These are phyloP conservation scores for Penicillium cinerascens DNA, from an alignment of 495 filamentous ascomycete species.

Conservation along the genomic window DNA sequence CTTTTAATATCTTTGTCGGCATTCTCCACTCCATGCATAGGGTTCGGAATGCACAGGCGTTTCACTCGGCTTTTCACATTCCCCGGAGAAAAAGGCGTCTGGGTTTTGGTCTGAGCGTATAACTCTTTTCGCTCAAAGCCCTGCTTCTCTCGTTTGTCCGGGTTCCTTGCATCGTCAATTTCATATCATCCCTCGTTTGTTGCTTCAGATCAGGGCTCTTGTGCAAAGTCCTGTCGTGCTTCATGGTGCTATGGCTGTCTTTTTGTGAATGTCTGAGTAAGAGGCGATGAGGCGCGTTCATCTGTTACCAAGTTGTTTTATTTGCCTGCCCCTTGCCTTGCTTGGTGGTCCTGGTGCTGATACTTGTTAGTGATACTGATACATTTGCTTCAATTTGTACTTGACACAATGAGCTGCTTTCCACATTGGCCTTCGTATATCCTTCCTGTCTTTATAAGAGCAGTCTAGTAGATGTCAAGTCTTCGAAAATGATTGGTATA, in stretches of 20 bases:
- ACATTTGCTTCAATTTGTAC: conserved; percentile 26
- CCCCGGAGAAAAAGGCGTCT: conserved; percentile 8
- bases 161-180: background rate
- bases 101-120: background rate
- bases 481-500: too few relatives aligned
- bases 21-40: conserved; percentile 15
- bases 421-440: background rate
- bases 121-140: background rate
- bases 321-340: background rate
- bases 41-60: conserved; percentile 19
- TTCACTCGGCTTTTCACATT: background rate
- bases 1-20: conserved; percentile 3
- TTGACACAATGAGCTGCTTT: conserved; percentile 25
- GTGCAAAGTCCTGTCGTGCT: conserved; percentile 4
- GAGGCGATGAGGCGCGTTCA: background rate
- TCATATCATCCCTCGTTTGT: background rate
- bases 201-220: background rate
- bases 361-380: conserved; percentile 19
- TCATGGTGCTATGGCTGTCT: background rate
- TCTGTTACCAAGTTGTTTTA: background rate
- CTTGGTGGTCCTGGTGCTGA: background rate
- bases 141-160: background rate
- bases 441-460: background rate
- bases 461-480: too few relatives aligned
- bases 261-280: background rate